Conservation (phyloP, 805 yeast genomes). For the Saccharomycopsis fibuligera region DNA sequence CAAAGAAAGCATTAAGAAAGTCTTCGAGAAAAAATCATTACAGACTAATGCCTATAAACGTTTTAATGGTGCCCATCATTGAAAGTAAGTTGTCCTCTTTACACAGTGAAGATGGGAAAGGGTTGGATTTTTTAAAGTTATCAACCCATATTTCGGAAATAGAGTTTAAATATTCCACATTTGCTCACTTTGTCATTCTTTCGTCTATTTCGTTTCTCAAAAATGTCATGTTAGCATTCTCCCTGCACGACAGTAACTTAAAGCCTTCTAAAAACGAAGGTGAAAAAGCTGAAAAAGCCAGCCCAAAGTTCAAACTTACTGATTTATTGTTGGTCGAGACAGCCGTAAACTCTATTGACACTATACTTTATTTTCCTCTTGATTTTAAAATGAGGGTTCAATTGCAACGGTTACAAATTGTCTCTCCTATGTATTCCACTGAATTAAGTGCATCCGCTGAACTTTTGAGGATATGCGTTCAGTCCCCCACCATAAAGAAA, state of each 20-base stretch:
- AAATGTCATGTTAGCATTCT: slow-evolving; percentile 31
- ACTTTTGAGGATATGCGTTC: slow-evolving; percentile 40
- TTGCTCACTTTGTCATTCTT: slow-evolving; percentile 39
- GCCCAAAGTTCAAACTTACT: slow-evolving; percentile 21
- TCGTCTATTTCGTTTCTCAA: slow-evolving; percentile 41
- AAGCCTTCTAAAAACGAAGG: too few relatives aligned
- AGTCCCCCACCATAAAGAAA: slow-evolving; percentile 42
- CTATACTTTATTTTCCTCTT: slow-evolving; percentile 37
- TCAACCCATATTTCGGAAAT: slow-evolving; percentile 24
- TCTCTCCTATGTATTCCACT: slow-evolving; percentile 21
- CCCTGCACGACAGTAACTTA: too few relatives aligned
- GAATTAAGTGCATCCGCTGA: slow-evolving; percentile 27
- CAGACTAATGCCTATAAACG: slow-evolving; percentile 27
- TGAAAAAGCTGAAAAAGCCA: slow-evolving; percentile 22
- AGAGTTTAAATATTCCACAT: slow-evolving; percentile 33
- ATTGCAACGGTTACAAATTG: slow-evolving; percentile 26
- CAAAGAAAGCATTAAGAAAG: neutral
- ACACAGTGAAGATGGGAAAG: neutral
- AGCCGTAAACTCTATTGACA: slow-evolving; percentile 24
- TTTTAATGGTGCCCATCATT: slow-evolving; percentile 28
- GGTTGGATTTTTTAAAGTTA: slow-evolving; percentile 1
- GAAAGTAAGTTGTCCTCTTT: slow-evolving; percentile 26
- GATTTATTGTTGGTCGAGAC: slow-evolving; percentile 24
- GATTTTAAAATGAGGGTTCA: slow-evolving; percentile 46
- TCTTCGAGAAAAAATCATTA: neutral